These are phyloP conservation scores for Ziziphus jujuba DNA, from an alignment of 306 rosid species.

Conservation along the genomic window DNA sequence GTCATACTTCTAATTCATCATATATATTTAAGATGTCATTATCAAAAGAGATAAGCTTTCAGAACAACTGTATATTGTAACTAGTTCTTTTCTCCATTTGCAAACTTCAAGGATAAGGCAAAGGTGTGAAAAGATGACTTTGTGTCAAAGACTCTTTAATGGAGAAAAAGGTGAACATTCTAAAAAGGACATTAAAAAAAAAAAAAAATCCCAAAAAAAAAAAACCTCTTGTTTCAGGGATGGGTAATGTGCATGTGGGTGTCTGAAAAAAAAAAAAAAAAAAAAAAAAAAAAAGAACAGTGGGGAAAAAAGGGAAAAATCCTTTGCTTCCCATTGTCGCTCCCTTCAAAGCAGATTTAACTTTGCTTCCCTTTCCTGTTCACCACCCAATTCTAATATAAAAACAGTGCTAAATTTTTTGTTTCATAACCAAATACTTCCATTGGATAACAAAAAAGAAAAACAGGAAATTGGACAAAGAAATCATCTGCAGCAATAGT, in stretches of 20 bases:
- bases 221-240: conserved; percentile 27
- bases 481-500: conserved; percentile 4
- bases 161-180: conserved; percentile 8
- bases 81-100: neutral
- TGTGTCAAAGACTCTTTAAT: conserved; percentile 7
- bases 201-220: conserved; percentile 5
- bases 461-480: neutral
- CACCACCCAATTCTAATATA: conserved; percentile 6
- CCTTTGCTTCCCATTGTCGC: conserved; percentile 46
- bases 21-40: too few relatives aligned
- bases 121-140: conserved; percentile 15
- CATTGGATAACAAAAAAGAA: neutral
- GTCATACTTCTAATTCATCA: too few relatives aligned
- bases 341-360: conserved; percentile 40
- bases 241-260: conserved; percentile 23
- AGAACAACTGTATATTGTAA: too few relatives aligned
- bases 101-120: conserved; percentile 7
- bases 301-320: conserved; percentile 23
- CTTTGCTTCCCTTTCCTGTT: conserved; percentile 38
- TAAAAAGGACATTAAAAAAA: neutral
- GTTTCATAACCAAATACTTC: conserved; percentile 17
- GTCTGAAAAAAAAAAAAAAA: neutral
- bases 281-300: neutral
- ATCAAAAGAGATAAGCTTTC: too few relatives aligned
- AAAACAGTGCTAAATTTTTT: conserved; percentile 1